phyloP scores from a whole-genome alignment of 345 rosid genomes.

The Leavenworthia alabamica region DNA sequence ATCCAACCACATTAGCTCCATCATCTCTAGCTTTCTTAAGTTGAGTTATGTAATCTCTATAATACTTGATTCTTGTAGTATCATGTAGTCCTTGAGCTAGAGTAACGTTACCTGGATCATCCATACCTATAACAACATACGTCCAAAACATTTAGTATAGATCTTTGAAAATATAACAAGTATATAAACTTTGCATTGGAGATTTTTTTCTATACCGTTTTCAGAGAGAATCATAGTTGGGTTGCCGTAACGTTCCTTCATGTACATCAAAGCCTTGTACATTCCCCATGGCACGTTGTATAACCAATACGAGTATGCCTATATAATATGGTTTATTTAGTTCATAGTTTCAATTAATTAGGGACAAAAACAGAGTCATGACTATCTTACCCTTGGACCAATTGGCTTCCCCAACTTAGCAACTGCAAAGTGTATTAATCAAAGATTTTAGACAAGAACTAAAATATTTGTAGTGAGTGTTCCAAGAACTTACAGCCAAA shows the following conservation, averaged over 20 bases:
- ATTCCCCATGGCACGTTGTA: constrained; percentile 96
- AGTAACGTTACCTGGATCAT: constrained; percentile 78
- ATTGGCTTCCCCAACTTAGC: constrained; percentile 57
- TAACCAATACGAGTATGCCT: constrained; percentile 85
- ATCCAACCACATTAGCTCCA: constrained; percentile 78
- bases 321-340: constrained; percentile 8
- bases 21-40: constrained; percentile 75
- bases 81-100: constrained; percentile 63
- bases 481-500: constrained; percentile 58
- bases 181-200: not conserved
- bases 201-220: constrained; percentile 50
- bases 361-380: not conserved
- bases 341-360: not conserved
- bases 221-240: constrained; percentile 76
- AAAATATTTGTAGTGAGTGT: not conserved
- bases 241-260: constrained; percentile 86
- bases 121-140: constrained; percentile 56
- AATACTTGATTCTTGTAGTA: constrained; percentile 70
- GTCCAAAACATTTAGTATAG: not conserved
- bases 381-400: constrained; percentile 60
- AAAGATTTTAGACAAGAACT: not conserved
- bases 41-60: constrained; percentile 62
- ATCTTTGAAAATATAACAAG: not conserved
- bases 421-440: constrained; percentile 37
- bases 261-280: constrained; percentile 80